A percentile compares a stretch with the other conserved stretches of the same genome.
Evolutionary conservation across 495 filamentous ascomycete genomes (phyloP).

Genomic region (Aspergillus hancockii): DNA sequence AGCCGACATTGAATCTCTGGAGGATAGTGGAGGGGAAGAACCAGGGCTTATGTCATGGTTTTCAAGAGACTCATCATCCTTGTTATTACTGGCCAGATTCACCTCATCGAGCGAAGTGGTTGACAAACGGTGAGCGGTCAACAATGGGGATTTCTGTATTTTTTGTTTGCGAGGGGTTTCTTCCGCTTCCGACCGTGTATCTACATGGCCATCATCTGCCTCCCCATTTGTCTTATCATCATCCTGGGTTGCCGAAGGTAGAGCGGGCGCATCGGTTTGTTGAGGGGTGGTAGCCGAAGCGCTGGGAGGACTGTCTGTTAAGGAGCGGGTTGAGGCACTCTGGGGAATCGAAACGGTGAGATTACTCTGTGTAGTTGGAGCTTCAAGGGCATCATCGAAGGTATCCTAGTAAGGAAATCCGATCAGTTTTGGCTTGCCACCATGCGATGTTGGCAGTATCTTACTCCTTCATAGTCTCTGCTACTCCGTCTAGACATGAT

Average conservation of each 20-base stretch:
- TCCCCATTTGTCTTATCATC: constrained; percentile 36
- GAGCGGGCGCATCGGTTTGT: constrained; percentile 35
- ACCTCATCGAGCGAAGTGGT: constrained; percentile 69
- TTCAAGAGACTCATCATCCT: constrained; percentile 35
- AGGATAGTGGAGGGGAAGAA: constrained; percentile 50
- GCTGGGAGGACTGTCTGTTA: constrained; percentile 51
- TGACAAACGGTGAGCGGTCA: constrained; percentile 65
- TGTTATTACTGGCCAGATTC: constrained; percentile 59
- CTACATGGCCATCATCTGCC: constrained; percentile 23
- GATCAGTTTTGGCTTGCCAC: constrained; percentile 1
- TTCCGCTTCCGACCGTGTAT: constrained; percentile 30
- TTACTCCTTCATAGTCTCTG: constrained; percentile 53
- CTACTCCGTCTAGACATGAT: constrained; percentile 46
- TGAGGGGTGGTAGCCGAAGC: constrained; percentile 39
- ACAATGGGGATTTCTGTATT: constrained; percentile 52
- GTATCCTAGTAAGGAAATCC: constrained; percentile 56
- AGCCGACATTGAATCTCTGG: constrained; percentile 47
- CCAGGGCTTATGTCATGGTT: constrained; percentile 26
- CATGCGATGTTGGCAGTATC: constrained; percentile 15
- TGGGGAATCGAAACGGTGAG: constrained; percentile 39
- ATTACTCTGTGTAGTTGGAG: constrained; percentile 30
- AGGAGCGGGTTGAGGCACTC: constrained; percentile 43
- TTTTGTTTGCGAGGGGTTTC: constrained; percentile 36
- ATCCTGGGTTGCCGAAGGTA: constrained; percentile 34
- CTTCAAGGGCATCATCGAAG: constrained; percentile 76